Base-by-base conservation (phyloP, 352 stramenopile genomes). In the Aphanomyces stellatus region DNA sequence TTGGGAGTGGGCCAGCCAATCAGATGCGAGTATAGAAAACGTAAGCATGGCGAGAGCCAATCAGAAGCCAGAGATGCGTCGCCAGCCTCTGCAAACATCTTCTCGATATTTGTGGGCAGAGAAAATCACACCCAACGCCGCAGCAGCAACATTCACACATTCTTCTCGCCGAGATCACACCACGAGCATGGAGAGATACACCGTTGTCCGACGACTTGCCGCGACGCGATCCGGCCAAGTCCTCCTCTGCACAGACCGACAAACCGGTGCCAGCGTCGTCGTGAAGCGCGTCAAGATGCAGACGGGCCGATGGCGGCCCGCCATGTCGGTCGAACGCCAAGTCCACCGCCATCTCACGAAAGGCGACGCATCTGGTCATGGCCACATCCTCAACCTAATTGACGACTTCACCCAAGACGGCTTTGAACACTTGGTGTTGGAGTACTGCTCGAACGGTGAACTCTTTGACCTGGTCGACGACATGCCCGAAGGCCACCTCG, bases 371-470 rank as follows among this genome's bases (percentile, higher is more conserved):
- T n/a, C n/a, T n/a, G 2, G 10, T 30, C 30, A 57, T 24, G 49
- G 4, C 17, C 49, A 57, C 30, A 37, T 57, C 11, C 19, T 57
- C 5, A 34, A 22, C 11, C 49, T 57, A 4, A 15, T 34, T 13
- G 49, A 57, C 30, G 49, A 57, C 30, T 57, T 57, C 30, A n/a
- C 33, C 49, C 49, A 57, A 2, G 17, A 57, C 15, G 49, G 49
- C 8, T 57, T 35, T 34, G 49, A 57, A 34, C 43, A 67, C 49
- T 59, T 67, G 41, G 60, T 67, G 7, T 33, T 67, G 15, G 60
- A 67, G 49, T 49, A 67, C 25, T 67, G 60, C 35, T 17, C 60
- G 27, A 35, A 48, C 31, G 60, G 60, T 24, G 60, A 67, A 48
- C 48, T 67, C 17, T 67, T 41, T 51, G 48, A 67, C 22, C 6